Conservation (phyloP, 2,329 filamentous ascomycete species). For the Alternaria angustiovoidea region DNA sequence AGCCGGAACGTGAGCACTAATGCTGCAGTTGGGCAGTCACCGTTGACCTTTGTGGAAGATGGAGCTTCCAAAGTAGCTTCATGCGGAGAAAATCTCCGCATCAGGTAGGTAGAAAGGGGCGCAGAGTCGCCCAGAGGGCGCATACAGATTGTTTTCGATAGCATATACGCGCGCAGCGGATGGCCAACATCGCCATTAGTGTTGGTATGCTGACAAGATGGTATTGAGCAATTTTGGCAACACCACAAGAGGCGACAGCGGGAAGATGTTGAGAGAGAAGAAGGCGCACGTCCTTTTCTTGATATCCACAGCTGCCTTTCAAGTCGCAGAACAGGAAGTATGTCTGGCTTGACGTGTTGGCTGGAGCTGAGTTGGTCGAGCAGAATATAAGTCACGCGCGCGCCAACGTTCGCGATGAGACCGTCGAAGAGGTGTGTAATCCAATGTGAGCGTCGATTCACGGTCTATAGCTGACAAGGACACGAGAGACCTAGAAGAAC, state of each 20-base stretch:
- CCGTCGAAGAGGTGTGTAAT: background rate
- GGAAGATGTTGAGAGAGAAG: background rate
- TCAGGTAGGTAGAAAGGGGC: background rate
- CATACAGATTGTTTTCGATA: slow-evolving; percentile 1
- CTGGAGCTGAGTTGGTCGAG: background rate
- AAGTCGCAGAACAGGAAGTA: background rate
- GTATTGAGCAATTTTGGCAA: slow-evolving; percentile 17
- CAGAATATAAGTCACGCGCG: slow-evolving; percentile 5
- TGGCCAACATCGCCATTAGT: slow-evolving; percentile 1
- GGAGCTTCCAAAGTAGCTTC: background rate
- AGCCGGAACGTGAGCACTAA: slow-evolving; percentile 15
- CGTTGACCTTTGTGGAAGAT: background rate
- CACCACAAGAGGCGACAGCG: background rate
- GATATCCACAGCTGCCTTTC: background rate
- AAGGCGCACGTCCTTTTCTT: slow-evolving; percentile 10
- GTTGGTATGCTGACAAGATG: slow-evolving; percentile 12
- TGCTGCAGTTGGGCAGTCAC: background rate
- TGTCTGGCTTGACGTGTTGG: background rate
- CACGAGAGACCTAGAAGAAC: slow-evolving; percentile 7
- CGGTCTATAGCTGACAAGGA: slow-evolving; percentile 13
- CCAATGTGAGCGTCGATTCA: slow-evolving; percentile 12
- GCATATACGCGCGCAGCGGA: background rate
- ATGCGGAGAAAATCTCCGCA: background rate
- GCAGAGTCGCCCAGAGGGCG: background rate
- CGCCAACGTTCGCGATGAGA: background rate